phyloP scores from a whole-genome alignment of 1,284 basidiomycete species.

The Trichosporon sp. region DNA sequence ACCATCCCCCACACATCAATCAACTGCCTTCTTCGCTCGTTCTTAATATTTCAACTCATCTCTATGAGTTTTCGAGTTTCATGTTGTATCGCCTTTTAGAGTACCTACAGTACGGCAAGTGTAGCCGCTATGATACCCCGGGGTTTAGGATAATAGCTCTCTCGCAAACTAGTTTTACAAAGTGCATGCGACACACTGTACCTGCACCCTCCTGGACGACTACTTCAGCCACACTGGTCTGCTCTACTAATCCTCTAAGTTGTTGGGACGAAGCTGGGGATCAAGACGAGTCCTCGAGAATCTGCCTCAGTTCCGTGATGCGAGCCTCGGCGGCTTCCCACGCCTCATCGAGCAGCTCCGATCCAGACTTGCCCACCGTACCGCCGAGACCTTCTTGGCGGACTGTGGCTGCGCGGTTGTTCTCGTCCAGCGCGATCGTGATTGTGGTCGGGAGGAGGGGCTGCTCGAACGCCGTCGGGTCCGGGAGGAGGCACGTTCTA shows the following conservation, averaged over 20 bases:
- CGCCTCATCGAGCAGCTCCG: slow-evolving; percentile 44
- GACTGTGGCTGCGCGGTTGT: slow-evolving; percentile 59
- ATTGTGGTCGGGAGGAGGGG: slow-evolving; percentile 74
- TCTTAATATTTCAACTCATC: not conserved
- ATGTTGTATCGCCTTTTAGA: not conserved
- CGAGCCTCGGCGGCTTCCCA: slow-evolving; percentile 48
- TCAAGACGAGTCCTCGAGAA: slow-evolving; percentile 23
- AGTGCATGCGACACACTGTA: slow-evolving; percentile 5
- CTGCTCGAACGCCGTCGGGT: slow-evolving; percentile 88
- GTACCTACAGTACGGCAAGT: not conserved
- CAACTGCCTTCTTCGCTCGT: not conserved
- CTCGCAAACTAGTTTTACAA: not conserved
- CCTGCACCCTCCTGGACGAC: not conserved
- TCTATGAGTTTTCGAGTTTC: not conserved
- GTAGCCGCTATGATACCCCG: not conserved
- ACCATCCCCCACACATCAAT: not conserved
- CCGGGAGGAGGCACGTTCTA: slow-evolving; percentile 68
- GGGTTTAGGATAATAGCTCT: not conserved
- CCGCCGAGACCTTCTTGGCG: slow-evolving; percentile 66
- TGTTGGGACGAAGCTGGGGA: not conserved
- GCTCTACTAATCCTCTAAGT: too few species aligned
- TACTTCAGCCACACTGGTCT: too few species aligned
- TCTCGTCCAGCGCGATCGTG: slow-evolving; percentile 67
- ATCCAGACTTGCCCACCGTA: slow-evolving; percentile 52
- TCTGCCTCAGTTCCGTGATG: slow-evolving; percentile 37